These are phyloP conservation scores for Fusarium sp. DNA, from an alignment of 2,329 filamentous ascomycete genomes.

Conservation along the genomic window DNA sequence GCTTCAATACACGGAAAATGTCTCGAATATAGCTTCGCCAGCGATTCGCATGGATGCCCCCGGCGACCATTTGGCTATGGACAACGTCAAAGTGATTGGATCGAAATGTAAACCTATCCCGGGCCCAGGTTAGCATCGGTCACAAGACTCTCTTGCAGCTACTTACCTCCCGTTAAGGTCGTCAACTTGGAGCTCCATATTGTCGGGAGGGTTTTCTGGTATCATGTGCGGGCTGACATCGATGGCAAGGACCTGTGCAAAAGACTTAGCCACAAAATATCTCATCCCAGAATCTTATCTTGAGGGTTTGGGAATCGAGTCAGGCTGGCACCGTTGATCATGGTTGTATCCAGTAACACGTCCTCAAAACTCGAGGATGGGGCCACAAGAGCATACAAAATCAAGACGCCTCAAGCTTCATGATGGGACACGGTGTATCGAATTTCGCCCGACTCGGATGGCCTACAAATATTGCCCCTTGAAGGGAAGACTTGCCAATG, in stretches of 20 bases:
- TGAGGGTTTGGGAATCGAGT: not conserved
- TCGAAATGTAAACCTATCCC: conserved; percentile 69
- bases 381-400: not conserved
- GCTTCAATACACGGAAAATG: conserved; percentile 75
- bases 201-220: conserved; percentile 70
- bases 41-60: conserved; percentile 75
- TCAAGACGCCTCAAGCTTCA: not conserved
- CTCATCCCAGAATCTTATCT: not conserved
- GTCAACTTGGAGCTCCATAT: conserved; percentile 77
- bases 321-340: not conserved
- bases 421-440: not conserved
- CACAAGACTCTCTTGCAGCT: not conserved
- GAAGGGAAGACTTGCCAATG: not conserved
- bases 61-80: conserved; percentile 77
- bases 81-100: conserved; percentile 82
- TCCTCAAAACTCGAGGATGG: not conserved
- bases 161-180: conserved; percentile 72
- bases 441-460: not conserved
- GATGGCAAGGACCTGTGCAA: conserved; percentile 70
- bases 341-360: not conserved
- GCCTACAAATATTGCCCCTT: not conserved
- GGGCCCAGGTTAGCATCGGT: conserved; percentile 1
- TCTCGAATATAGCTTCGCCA: conserved; percentile 83
- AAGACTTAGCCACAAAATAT: not conserved
- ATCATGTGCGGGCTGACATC: conserved; percentile 77